phyloP scores from a whole-genome alignment of 164 flowering plant genomes.

The Kingdonia uniflora region DNA sequence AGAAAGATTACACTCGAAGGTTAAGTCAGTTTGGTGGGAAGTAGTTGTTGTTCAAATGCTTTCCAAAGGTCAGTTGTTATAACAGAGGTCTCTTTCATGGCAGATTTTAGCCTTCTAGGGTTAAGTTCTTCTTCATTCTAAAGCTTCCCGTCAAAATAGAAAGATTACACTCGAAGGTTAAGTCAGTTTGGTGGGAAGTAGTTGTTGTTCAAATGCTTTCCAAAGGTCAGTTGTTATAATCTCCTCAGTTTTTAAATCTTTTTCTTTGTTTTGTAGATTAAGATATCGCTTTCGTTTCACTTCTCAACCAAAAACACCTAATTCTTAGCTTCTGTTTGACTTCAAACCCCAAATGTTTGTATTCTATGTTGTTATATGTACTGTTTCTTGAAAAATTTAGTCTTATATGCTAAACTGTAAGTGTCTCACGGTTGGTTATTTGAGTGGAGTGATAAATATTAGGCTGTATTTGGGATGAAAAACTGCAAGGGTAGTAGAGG shows the following conservation, averaged over 20 bases:
- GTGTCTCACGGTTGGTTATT: too few relatives aligned
- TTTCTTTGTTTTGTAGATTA: slow-evolving; percentile 9
- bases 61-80: slow-evolving; percentile 13
- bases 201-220: slow-evolving; percentile 17
- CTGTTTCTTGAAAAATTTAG: too few relatives aligned
- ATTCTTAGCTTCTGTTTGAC: slow-evolving; percentile 26
- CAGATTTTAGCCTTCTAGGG: too few relatives aligned
- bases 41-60: slow-evolving; percentile 19
- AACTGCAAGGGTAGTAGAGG: slow-evolving; percentile 32
- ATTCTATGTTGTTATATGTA: too few relatives aligned
- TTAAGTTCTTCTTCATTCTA: background rate
- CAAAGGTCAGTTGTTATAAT: slow-evolving; percentile 11
- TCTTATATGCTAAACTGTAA: too few relatives aligned
- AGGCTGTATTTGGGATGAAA: background rate
- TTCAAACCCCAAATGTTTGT: slow-evolving; percentile 3
- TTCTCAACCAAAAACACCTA: slow-evolving; percentile 22
- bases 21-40: slow-evolving; percentile 23
- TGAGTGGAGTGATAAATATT: too few relatives aligned
- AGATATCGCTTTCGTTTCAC: slow-evolving; percentile 22
- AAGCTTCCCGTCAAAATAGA: background rate
- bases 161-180: background rate
- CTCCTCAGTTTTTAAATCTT: background rate
- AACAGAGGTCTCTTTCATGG: slow-evolving; percentile 1
- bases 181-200: slow-evolving; percentile 27
- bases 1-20: background rate